Conservation (phyloP, 805 yeast species). For the Saturnispora besseyi region DNA sequence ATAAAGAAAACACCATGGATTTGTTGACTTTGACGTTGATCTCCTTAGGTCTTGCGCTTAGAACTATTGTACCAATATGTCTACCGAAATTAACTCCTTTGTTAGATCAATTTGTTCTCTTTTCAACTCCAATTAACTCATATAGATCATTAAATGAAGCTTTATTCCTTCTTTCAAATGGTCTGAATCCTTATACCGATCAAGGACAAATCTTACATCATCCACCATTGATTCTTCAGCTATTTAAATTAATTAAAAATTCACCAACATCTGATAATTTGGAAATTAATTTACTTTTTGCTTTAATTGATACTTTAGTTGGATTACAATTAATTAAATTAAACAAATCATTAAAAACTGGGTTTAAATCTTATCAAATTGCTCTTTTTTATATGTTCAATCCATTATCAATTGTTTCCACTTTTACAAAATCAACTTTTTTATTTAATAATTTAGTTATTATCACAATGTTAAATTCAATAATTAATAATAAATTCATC, state of each 20-base stretch:
- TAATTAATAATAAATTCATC: constrained; percentile 32
- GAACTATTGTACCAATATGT: constrained; percentile 21
- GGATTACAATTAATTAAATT: constrained; percentile 46
- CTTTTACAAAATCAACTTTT: constrained; percentile 59
- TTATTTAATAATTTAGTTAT: constrained; percentile 53
- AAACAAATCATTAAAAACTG: constrained; percentile 30
- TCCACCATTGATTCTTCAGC: constrained; percentile 59
- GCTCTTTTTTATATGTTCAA: constrained; percentile 60
- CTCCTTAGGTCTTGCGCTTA: constrained; percentile 19
- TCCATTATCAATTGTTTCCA: constrained; percentile 66
- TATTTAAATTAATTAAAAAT: constrained; percentile 34
- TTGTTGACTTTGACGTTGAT: constrained; percentile 10
- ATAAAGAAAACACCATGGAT: constrained; percentile 4
- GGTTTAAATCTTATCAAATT: constrained; percentile 17
- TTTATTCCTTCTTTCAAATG: constrained; percentile 46
- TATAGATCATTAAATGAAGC: constrained; percentile 60
- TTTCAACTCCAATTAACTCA: constrained; percentile 69
- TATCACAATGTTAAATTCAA: constrained; percentile 37
- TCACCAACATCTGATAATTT: constrained; percentile 13
- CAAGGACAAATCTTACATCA: constrained; percentile 84
- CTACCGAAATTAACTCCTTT: constrained; percentile 25
- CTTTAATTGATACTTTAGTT: constrained; percentile 49
- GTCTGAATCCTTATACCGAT: constrained; percentile 46
- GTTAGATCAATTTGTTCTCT: constrained; percentile 46
- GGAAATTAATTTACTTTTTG: constrained; percentile 36